A percentile compares a stretch with the other conserved stretches of the same genome.
phyloP scores from a whole-genome alignment of 495 filamentous ascomycete species.

The Acidiella bohemica region DNA sequence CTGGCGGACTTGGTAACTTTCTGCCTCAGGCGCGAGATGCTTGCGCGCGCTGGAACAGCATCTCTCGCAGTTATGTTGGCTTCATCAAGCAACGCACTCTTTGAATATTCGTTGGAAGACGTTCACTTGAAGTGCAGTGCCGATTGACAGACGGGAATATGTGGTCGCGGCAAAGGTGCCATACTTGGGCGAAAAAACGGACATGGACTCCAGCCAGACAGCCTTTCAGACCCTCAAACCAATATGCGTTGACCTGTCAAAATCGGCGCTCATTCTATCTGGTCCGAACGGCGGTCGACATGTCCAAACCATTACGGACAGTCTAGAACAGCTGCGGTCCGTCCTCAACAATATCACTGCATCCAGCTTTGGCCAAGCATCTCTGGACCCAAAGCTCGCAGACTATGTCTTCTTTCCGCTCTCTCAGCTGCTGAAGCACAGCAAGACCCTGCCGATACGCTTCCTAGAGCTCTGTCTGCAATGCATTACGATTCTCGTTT shows the following conservation, averaged over 20 bases:
- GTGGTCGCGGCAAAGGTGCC: neutral
- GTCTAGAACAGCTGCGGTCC: constrained; percentile 40
- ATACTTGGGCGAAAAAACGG: neutral
- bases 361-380: constrained; percentile 31
- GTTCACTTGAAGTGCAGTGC: too few relatives aligned
- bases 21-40: too few relatives aligned
- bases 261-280: constrained; percentile 50
- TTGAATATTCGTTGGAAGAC: too few relatives aligned
- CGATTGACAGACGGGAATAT: neutral
- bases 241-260: constrained; percentile 65
- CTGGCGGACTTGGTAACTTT: too few relatives aligned
- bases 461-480: constrained; percentile 62
- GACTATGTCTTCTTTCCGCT: constrained; percentile 94
- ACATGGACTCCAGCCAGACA: constrained; percentile 7
- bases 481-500: constrained; percentile 57
- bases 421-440: constrained; percentile 68
- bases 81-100: too few relatives aligned
- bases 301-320: constrained; percentile 38
- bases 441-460: constrained; percentile 54
- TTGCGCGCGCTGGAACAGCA: too few relatives aligned
- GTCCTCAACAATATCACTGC: constrained; percentile 40
- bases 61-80: too few relatives aligned
- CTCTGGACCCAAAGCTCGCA: constrained; percentile 67
- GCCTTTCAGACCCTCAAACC: constrained; percentile 47
- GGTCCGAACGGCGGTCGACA: too few relatives aligned